Conservation (phyloP, 2,329 filamentous ascomycete species). For the Pyrenophora tritici-repentis region DNA sequence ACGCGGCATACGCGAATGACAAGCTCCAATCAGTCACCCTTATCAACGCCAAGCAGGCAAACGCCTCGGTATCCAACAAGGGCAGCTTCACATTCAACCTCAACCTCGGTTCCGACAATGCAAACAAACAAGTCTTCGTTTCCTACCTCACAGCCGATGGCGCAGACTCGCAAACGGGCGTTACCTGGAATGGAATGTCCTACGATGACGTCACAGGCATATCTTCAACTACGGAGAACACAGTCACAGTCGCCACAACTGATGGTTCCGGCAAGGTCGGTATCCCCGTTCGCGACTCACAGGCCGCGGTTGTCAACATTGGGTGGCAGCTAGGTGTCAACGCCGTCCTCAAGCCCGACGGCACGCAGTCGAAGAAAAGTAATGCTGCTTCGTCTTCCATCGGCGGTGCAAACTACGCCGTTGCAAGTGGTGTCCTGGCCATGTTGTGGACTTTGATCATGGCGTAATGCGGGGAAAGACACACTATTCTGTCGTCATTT, state of each 20-base stretch:
- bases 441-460: conserved; percentile 11
- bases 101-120: conserved; percentile 47
- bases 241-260: conserved; percentile 33
- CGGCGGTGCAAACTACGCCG: conserved; percentile 16
- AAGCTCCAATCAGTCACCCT: conserved; percentile 51
- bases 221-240: conserved; percentile 43
- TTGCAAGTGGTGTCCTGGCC: conserved; percentile 15
- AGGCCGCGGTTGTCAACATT: conserved; percentile 55
- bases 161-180: conserved; percentile 50
- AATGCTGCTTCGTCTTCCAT: conserved; percentile 23
- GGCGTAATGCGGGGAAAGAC: conserved; percentile 5
- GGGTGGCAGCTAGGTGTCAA: conserved; percentile 47
- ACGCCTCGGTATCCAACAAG: conserved; percentile 47
- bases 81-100: conserved; percentile 50
- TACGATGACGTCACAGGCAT: conserved; percentile 51
- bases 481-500: not conserved
- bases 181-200: conserved; percentile 56
- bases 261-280: conserved; percentile 30
- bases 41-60: conserved; percentile 54
- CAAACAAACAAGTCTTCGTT: conserved; percentile 52
- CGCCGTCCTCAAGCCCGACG: conserved; percentile 35
- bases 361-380: conserved; percentile 35
- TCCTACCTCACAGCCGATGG: conserved; percentile 55
- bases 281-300: conserved; percentile 49
- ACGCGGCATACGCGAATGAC: conserved; percentile 53